Evolutionary conservation across 805 yeast species (phyloP).

Genomic region (Candida suzukii): DNA sequence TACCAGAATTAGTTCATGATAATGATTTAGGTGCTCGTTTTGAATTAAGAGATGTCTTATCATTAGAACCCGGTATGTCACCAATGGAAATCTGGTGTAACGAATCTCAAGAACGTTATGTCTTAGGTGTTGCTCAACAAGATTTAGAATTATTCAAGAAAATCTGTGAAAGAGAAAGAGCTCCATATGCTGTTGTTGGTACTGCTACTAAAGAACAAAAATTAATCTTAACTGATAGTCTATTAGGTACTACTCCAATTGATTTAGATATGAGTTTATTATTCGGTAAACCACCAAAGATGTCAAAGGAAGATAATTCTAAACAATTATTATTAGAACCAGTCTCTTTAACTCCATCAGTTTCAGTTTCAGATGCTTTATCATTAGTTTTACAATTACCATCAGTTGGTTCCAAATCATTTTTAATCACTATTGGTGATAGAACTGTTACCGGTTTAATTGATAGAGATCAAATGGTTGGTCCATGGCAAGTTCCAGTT

Average conservation of each 20-base stretch:
- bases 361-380: conserved; percentile 56
- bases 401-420: conserved; percentile 89
- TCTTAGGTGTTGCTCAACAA: conserved; percentile 79
- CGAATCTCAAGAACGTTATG: conserved; percentile 98
- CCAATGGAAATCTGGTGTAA: conserved; percentile 99
- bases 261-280: conserved; percentile 92
- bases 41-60: conserved; percentile 83
- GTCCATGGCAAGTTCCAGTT: conserved; percentile 99
- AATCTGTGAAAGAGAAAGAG: conserved; percentile 91
- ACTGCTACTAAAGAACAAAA: conserved; percentile 83
- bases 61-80: conserved; percentile 95
- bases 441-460: conserved; percentile 95
- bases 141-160: conserved; percentile 65
- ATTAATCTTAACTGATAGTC: conserved; percentile 70
- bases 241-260: conserved; percentile 78
- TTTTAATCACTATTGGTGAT: conserved; percentile 96
- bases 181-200: conserved; percentile 95
- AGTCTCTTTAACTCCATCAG: conserved; percentile 20
- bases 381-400: conserved; percentile 83
- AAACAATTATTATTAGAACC: conserved; percentile 46
- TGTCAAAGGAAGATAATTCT: conserved; percentile 71
- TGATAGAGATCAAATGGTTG: conserved; percentile 97
- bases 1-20: conserved; percentile 96
- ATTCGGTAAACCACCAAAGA: conserved; percentile 96
- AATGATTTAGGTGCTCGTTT: conserved; percentile 92